A percentile compares a stretch with the other conserved stretches of the same genome.
Evolutionary conservation across 768 basidiomycete species (phyloP).

Genomic region (Trametes elegans): DNA sequence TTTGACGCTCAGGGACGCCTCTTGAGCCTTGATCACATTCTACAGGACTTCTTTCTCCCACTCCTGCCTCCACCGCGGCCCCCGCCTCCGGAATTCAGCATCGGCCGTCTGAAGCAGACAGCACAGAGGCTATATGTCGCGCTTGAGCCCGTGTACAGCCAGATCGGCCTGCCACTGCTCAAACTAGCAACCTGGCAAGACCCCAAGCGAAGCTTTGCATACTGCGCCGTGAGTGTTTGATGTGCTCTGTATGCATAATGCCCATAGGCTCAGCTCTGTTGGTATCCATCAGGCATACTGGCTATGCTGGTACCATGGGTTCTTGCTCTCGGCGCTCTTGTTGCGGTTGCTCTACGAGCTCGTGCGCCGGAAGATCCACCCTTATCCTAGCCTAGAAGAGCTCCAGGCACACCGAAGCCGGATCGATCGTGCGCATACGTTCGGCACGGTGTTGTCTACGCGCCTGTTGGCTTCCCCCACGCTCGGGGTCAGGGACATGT

Average conservation of each 20-base stretch:
- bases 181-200: slow-evolving; percentile 58
- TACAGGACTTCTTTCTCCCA: slow-evolving; percentile 44
- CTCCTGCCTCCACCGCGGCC: slow-evolving; percentile 42
- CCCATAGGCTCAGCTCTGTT: too few relatives aligned
- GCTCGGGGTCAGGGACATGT: slow-evolving; percentile 51
- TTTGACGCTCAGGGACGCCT: neutral
- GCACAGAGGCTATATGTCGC: slow-evolving; percentile 56
- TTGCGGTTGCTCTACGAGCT: slow-evolving; percentile 48
- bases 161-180: slow-evolving; percentile 39
- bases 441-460: slow-evolving; percentile 48
- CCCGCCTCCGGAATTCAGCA: slow-evolving; percentile 46
- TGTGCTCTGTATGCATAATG: neutral
- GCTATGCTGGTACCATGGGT: slow-evolving; percentile 59
- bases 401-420: slow-evolving; percentile 51
- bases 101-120: slow-evolving; percentile 51
- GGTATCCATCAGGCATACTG: slow-evolving; percentile 64
- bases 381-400: slow-evolving; percentile 55
- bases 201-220: slow-evolving; percentile 41
- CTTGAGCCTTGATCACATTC: neutral
- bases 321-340: slow-evolving; percentile 52
- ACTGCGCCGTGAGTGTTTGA: slow-evolving; percentile 50
- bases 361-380: slow-evolving; percentile 45
- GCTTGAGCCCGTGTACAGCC: slow-evolving; percentile 46
- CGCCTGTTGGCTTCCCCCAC: slow-evolving; percentile 45
- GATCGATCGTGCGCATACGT: slow-evolving; percentile 46